These are phyloP conservation scores for Erysimum cheiri DNA, from an alignment of 441 rosid genomes.

Conservation along the genomic window DNA sequence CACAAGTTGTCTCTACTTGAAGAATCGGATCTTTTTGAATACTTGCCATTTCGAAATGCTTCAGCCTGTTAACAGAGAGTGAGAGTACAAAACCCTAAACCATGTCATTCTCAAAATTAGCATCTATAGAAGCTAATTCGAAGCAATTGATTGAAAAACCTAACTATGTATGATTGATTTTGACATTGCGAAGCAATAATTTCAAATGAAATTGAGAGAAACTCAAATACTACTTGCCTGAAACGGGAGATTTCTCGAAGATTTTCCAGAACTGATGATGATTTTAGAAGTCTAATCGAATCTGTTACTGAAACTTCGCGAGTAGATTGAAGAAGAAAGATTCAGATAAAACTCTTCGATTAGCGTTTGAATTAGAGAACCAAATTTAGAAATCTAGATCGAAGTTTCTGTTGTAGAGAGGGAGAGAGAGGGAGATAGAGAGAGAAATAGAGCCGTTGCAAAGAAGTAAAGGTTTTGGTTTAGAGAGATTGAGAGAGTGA, in stretches of 20 bases:
- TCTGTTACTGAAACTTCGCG: background rate
- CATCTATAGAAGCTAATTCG: background rate
- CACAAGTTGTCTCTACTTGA: slow-evolving; percentile 80
- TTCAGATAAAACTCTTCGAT: background rate
- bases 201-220: background rate
- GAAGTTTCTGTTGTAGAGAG: slow-evolving; percentile 34
- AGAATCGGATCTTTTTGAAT: slow-evolving; percentile 57
- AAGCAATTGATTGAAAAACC: slow-evolving; percentile 9
- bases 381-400: slow-evolving; percentile 41
- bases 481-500: slow-evolving; percentile 38
- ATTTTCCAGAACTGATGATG: slow-evolving; percentile 36
- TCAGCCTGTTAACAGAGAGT: slow-evolving; percentile 34
- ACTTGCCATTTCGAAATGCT: slow-evolving; percentile 53
- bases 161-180: background rate
- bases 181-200: background rate
- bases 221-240: slow-evolving; percentile 31
- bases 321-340: slow-evolving; percentile 24
- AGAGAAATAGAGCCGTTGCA: slow-evolving; percentile 48
- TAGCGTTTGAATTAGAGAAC: slow-evolving; percentile 3
- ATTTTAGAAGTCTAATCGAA: slow-evolving; percentile 7
- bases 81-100: slow-evolving; percentile 8
- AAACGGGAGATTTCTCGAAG: slow-evolving; percentile 27
- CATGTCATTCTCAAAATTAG: slow-evolving; percentile 7
- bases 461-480: slow-evolving; percentile 34
- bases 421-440: slow-evolving; percentile 33